These are phyloP conservation scores for Cyclotella cryptica DNA, from an alignment of 108 stramenopile genomes.

Conservation along the genomic window DNA sequence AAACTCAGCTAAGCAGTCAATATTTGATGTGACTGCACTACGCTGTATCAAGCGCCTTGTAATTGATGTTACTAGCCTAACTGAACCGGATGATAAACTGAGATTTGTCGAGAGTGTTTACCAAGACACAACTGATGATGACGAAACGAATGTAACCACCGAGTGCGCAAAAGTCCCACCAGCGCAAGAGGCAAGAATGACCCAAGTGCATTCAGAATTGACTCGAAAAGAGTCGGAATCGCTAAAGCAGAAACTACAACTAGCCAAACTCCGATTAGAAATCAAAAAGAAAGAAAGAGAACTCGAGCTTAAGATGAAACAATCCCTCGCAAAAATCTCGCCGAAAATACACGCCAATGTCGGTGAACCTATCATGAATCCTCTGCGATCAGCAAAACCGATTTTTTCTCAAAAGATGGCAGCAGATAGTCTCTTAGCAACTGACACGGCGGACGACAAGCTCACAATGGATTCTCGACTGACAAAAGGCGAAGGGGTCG, in stretches of 20 bases:
- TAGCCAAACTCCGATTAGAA: constrained; percentile 48
- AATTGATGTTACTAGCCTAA: constrained; percentile 17
- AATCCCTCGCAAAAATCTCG: not conserved
- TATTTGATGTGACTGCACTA: constrained; percentile 35
- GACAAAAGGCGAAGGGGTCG: not conserved
- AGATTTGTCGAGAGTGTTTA: constrained; percentile 47
- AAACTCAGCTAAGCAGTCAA: not conserved
- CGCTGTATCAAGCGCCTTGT: constrained; percentile 16
- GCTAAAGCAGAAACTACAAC: constrained; percentile 44
- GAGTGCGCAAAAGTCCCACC: not conserved
- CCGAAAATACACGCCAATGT: not conserved
- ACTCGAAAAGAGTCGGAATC: constrained; percentile 35
- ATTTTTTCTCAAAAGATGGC: not conserved
- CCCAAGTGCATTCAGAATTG: not conserved
- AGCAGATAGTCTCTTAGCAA: not conserved
- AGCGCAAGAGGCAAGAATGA: not conserved
- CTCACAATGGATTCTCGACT: not conserved
- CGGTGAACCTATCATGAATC: not conserved
- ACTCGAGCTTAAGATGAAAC: constrained; percentile 25
- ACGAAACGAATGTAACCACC: not conserved
- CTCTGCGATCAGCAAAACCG: not conserved
- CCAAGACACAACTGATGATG: constrained; percentile 15
- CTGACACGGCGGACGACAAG: not conserved
- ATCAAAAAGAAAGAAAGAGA: constrained; percentile 42
- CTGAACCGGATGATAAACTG: constrained; percentile 30